Base-by-base conservation (phyloP, 179 eudicot genomes). In the Vitellaria paradoxa region DNA sequence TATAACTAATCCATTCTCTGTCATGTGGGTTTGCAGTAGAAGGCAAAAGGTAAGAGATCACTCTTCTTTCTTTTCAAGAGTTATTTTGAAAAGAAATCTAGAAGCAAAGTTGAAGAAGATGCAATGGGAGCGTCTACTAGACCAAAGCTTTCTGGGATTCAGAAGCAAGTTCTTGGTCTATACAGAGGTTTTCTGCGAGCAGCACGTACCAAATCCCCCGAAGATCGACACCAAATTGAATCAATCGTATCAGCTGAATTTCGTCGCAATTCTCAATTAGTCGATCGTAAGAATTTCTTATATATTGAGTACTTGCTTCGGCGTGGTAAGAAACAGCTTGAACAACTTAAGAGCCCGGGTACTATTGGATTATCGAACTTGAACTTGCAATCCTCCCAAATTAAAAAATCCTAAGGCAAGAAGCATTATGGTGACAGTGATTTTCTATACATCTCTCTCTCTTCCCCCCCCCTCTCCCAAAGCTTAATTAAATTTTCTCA, bases 171-270 rank as follows among this genome's bases (percentile, higher is more conserved):
- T 47, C 86, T 94, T 75, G 80, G 90, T 71, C 81, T 94, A 52
- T 94, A 94, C 79, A 84, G 96, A 82, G 93, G 91, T 59, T 94
- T 92, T 82, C 75, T 94, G 40, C 88, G 96, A 79, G 90, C 89
- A 77, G 96, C 97, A 0, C 92, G 94, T 67, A 72, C 87, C 5
- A 94, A 94, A 78, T 73, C 92, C 37, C 85, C 86, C 15, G 96
- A 94, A 80, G 92, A 91, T 76, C 88, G 97, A 12, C 79, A 6
- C 46, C 83, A 82, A 60, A 88, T 92, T 12, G 96, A 91, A 75
- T 82, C 86, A 30, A 37, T 92, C 40, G 97, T 94, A 40, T 88
- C 93, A 24, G 85, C 86, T 24, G 96, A 92, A 82, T 94, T 94
- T 63, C 92, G 90, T 18, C 88, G 83, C 74, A 94, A 30, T 30